Evolutionary conservation across 192 early-diverging fungal species (phyloP).

Genomic region (Entomortierella chlamydospora): DNA sequence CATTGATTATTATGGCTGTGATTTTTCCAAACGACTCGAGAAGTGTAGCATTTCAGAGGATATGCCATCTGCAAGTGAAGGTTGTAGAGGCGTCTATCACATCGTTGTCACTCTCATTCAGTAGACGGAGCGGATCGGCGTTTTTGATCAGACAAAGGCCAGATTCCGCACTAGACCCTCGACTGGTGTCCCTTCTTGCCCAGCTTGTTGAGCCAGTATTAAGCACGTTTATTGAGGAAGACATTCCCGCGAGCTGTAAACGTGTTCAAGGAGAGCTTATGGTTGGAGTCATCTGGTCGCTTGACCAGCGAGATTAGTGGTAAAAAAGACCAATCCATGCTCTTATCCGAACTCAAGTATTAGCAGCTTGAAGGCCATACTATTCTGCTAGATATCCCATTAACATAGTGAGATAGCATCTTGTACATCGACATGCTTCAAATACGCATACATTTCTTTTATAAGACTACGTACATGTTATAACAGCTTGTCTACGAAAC

Average conservation of each 20-base stretch:
- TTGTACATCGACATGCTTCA: no score
- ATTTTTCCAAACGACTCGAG: conserved; percentile 11
- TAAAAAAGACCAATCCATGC: conserved; percentile 16
- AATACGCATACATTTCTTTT: no score
- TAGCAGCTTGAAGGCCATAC: background rate
- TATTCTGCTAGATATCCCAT: no score
- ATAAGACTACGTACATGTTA: no score
- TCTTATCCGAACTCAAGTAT: conserved; percentile 34
- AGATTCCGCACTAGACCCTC: conserved; percentile 17
- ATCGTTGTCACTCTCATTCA: background rate
- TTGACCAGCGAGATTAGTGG: conserved; percentile 12
- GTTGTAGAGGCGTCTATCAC: background rate
- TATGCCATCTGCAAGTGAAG: background rate
- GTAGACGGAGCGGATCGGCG: background rate
- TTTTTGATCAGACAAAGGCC: conserved; percentile 9
- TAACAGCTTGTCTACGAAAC: no score
- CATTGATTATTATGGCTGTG: conserved; percentile 1
- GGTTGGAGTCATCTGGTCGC: conserved; percentile 40
- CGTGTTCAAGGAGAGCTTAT: conserved; percentile 45
- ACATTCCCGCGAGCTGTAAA: conserved; percentile 41
- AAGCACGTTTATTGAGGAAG: conserved; percentile 34
- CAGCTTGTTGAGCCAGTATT: conserved; percentile 39
- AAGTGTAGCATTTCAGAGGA: conserved; percentile 12
- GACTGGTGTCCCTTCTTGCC: conserved; percentile 30
- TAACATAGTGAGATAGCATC: no score